phyloP scores from a whole-genome alignment of 805 yeast genomes.

The Teunomyces cretensis region DNA sequence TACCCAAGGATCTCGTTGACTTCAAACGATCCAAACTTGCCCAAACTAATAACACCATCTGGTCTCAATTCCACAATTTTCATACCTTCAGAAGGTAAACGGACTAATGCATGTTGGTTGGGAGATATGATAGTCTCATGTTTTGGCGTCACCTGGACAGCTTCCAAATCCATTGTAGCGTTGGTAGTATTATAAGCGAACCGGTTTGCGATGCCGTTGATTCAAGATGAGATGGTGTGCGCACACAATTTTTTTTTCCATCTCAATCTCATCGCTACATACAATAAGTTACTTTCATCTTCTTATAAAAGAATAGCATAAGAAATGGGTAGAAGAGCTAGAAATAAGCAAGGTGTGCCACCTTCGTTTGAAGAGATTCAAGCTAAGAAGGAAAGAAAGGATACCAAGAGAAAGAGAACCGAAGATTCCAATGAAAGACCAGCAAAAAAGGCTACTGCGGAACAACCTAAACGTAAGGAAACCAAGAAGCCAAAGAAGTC shows the following conservation, averaged over 20 bases:
- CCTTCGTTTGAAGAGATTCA: slow-evolving; percentile 85
- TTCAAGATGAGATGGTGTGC: slow-evolving; percentile 2
- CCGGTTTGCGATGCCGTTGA: slow-evolving; percentile 1
- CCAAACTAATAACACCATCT: slow-evolving; percentile 66
- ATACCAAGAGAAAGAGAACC: slow-evolving; percentile 12
- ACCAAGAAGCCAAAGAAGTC: slow-evolving; percentile 22
- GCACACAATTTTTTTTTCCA: slow-evolving; percentile 4
- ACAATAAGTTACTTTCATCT: background rate
- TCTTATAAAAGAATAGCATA: background rate
- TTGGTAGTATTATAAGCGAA: background rate
- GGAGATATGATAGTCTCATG: slow-evolving; percentile 35
- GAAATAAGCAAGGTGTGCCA: slow-evolving; percentile 90
- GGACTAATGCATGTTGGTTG: slow-evolving; percentile 59
- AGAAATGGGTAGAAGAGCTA: slow-evolving; percentile 87
- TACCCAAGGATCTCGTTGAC: slow-evolving; percentile 75
- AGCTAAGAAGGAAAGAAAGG: slow-evolving; percentile 25
- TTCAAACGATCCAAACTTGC: slow-evolving; percentile 87
- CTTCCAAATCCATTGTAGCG: slow-evolving; percentile 2
- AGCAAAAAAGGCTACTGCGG: slow-evolving; percentile 12
- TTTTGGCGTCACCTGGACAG: slow-evolving; percentile 5
- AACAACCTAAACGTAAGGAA: slow-evolving; percentile 19
- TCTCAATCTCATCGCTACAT: slow-evolving; percentile 5
- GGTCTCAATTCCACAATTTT: slow-evolving; percentile 68
- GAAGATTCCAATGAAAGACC: slow-evolving; percentile 17
- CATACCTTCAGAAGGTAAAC: slow-evolving; percentile 78